Conservation (phyloP, 2,329 filamentous ascomycete species). For the Ustilaginoidea virens region DNA sequence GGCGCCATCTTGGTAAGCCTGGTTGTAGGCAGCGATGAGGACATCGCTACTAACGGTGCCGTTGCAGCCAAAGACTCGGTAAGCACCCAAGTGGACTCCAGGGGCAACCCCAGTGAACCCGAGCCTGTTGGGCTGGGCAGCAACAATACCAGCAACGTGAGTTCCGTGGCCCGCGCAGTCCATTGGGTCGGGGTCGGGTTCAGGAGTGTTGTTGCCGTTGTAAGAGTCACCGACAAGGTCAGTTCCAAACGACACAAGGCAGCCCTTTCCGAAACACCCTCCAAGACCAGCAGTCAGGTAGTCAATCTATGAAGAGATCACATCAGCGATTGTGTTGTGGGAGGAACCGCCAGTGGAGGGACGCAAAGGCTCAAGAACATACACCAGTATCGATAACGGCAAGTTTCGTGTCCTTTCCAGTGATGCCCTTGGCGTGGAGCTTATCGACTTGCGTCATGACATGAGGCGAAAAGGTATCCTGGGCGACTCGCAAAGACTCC, state of each 20-base stretch:
- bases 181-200: conserved; percentile 35
- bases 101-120: conserved; percentile 43
- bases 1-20: conserved; percentile 43
- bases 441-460: conserved; percentile 41
- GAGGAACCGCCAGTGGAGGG: neutral
- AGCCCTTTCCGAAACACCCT: conserved; percentile 45
- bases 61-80: conserved; percentile 40
- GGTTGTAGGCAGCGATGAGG: conserved; percentile 42
- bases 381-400: conserved; percentile 39
- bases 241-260: conserved; percentile 39
- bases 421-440: conserved; percentile 30
- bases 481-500: too few relatives aligned
- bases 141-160: conserved; percentile 47
- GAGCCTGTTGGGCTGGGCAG: conserved; percentile 35
- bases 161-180: conserved; percentile 45
- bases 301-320: conserved; percentile 29
- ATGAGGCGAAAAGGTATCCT: conserved; percentile 32
- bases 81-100: conserved; percentile 38
- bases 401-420: conserved; percentile 36
- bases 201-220: conserved; percentile 21
- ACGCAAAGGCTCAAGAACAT: conserved; percentile 12
- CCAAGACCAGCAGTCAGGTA: conserved; percentile 49
- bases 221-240: conserved; percentile 43
- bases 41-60: conserved; percentile 38
- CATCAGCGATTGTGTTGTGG: neutral